phyloP scores from a whole-genome alignment of 2,329 filamentous ascomycete species.

The Alternaria viburni region DNA sequence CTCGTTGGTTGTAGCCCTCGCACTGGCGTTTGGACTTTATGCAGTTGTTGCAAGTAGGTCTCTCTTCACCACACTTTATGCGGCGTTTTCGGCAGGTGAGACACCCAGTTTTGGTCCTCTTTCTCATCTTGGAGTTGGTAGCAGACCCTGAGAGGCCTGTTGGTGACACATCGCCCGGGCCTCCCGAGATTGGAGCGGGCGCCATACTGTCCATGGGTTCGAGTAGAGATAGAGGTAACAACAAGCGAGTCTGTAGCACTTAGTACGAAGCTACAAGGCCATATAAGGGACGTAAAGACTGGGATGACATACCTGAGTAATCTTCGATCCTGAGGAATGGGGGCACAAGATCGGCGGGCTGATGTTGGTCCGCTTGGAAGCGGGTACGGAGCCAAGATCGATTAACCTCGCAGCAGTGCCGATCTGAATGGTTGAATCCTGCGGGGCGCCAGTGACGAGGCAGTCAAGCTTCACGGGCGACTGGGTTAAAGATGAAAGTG shows the following conservation, averaged over 20 bases:
- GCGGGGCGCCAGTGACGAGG: constrained; percentile 20
- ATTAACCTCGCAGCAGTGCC: constrained; percentile 35
- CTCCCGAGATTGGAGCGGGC: constrained; percentile 25
- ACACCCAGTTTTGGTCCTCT: constrained; percentile 88
- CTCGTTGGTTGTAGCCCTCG: constrained; percentile 81
- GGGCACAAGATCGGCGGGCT: constrained; percentile 24
- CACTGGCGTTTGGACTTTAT: constrained; percentile 84
- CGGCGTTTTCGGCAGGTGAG: constrained; percentile 91
- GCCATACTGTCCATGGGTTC: constrained; percentile 31
- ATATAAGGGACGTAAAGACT: neutral
- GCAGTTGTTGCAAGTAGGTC: constrained; percentile 82
- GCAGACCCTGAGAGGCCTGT: constrained; percentile 24
- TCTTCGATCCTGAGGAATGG: neutral
- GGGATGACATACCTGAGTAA: constrained; percentile 9
- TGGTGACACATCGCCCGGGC: constrained; percentile 39
- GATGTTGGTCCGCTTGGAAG: constrained; percentile 26
- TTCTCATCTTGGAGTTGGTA: constrained; percentile 45
- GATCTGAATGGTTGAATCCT: constrained; percentile 31
- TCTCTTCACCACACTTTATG: constrained; percentile 95
- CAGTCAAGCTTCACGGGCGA: constrained; percentile 7
- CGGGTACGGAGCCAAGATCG: constrained; percentile 35
- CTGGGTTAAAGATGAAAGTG: constrained; percentile 9
- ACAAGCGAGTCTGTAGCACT: constrained; percentile 1
- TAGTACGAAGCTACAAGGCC: constrained; percentile 1
- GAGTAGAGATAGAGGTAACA: neutral